Conservation (phyloP, 2,329 filamentous ascomycete genomes). For the Ceratocystis albifundus region DNA sequence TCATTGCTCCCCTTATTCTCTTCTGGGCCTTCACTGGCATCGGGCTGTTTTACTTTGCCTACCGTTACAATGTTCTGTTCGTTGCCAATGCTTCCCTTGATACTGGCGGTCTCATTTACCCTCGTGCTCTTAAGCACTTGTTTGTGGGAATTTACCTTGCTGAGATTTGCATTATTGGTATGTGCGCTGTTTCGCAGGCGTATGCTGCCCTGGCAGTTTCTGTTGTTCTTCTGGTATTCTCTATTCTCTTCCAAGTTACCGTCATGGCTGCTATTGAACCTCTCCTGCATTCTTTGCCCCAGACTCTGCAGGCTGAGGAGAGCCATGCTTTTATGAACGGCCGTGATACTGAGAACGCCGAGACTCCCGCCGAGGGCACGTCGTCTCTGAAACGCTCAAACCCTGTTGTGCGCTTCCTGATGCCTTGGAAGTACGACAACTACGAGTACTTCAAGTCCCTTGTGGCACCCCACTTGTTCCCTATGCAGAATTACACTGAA, state of each 20-base stretch:
- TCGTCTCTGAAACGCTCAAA: constrained; percentile 13
- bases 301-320: constrained; percentile 41
- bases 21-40: constrained; percentile 70
- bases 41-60: constrained; percentile 68
- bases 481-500: constrained; percentile 29
- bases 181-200: constrained; percentile 60
- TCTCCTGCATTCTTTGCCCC: constrained; percentile 59
- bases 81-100: constrained; percentile 69
- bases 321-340: constrained; percentile 32
- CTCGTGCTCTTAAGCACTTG: constrained; percentile 76
- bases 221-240: constrained; percentile 63
- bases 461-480: constrained; percentile 46
- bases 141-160: constrained; percentile 71
- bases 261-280: constrained; percentile 59
- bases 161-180: constrained; percentile 66
- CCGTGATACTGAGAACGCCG: constrained; percentile 14
- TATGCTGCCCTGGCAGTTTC: constrained; percentile 63
- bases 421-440: constrained; percentile 64
- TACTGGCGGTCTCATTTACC: constrained; percentile 79
- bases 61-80: constrained; percentile 77
- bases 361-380: constrained; percentile 26
- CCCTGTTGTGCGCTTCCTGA: constrained; percentile 36
- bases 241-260: constrained; percentile 62
- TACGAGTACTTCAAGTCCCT: constrained; percentile 59
- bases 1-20: constrained; percentile 72